Base-by-base conservation (phyloP, 106 monocot genomes). In the Dioscorea zingiberensis region DNA sequence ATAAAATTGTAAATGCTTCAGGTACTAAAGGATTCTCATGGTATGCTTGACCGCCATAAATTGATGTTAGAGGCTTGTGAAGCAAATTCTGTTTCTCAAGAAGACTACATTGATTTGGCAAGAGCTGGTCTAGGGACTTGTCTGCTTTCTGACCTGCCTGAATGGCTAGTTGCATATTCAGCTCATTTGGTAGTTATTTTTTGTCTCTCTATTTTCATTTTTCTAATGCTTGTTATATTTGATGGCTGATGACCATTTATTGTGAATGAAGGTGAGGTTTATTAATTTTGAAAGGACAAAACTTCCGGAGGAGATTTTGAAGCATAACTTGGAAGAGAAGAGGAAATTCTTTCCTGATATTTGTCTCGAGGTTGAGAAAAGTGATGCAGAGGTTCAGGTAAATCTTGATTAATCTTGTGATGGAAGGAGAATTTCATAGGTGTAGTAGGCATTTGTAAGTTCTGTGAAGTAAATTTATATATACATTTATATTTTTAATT, bases 101-200 rank as follows among this genome's bases (percentile, higher is more conserved):
- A 98, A 66, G 98, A 98, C 64, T 93, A 81, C 54, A 76, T 84
- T 64, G 93, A 84, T 28, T 68, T 98, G 62, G 86, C 59, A 25
- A 82, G 75, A 62, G 98, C 98, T 80, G 98, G 98, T 60, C 69
- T 98, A 6, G 93, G 98, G 13, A 76, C 75, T 22, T 98, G 98
- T 80, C 74, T 98, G 63, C 86, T 98, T 59, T 74, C 73, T 71
- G 93, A 84, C 25, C 73, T 98, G 27, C 98, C 98, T 64, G 79
- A 87, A 64, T 98, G 98, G 98, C 93, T 98, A 69, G 78, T 98
- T 76, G 75, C 93, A 51, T 98, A 98, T 71, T 86, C 93, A 21
- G 98, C 93, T 69, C 75, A 71, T 67, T 64, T 98, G 98, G 98
- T 98, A 84, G 58, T 49, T 64, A 45, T 29, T 63, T n/a, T 46